phyloP scores from a whole-genome alignment of 2,329 filamentous ascomycete genomes.

The Verticillium nubilum region DNA sequence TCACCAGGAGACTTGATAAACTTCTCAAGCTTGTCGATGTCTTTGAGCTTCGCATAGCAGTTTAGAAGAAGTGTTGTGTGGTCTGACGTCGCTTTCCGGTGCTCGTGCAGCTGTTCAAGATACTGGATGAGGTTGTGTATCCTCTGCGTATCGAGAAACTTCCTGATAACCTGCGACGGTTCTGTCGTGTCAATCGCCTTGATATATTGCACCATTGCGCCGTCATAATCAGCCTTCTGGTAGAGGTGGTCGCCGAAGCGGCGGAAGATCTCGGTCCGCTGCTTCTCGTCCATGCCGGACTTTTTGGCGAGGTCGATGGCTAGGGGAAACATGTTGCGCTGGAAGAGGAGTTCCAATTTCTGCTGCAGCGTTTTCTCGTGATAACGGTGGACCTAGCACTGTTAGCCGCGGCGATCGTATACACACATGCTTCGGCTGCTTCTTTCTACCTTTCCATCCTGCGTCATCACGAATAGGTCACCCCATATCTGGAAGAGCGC shows the following conservation, averaged over 20 bases:
- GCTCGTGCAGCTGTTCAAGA: conserved; percentile 91
- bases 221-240: conserved; percentile 92
- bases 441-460: conserved; percentile 74
- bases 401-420: conserved; percentile 7
- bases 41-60: conserved; percentile 96
- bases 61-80: conserved; percentile 93
- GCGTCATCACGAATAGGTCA: conserved; percentile 81
- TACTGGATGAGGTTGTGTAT: conserved; percentile 98
- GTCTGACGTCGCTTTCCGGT: conserved; percentile 86
- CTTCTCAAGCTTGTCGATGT: conserved; percentile 89
- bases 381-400: conserved; percentile 68
- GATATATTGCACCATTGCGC: conserved; percentile 98
- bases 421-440: conserved; percentile 8
- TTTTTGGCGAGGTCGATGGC: conserved; percentile 93
- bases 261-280: conserved; percentile 88
- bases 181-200: conserved; percentile 94
- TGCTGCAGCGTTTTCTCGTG: conserved; percentile 88
- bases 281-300: conserved; percentile 68
- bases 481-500: conserved; percentile 84
- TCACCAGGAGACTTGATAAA: conserved; percentile 96
- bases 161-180: conserved; percentile 91
- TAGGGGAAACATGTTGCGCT: conserved; percentile 84
- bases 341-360: conserved; percentile 87
- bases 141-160: conserved; percentile 94
- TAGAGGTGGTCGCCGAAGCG: conserved; percentile 94